phyloP scores from a whole-genome alignment of 2,329 filamentous ascomycete species.

The Fusarium mundagurra region DNA sequence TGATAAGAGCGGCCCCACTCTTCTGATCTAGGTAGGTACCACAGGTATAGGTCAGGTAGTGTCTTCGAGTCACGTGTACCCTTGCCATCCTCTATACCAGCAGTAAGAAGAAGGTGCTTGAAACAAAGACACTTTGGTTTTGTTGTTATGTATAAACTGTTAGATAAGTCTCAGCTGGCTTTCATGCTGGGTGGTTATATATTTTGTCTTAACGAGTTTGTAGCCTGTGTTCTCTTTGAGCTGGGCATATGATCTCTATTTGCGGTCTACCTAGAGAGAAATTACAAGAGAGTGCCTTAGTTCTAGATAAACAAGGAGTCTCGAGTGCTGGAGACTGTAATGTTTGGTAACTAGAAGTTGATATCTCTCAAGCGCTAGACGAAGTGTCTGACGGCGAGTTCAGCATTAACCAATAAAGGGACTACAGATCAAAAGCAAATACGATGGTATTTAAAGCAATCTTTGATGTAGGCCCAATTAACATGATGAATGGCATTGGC shows the following conservation, averaged over 20 bases:
- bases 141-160: neutral
- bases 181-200: too few relatives aligned
- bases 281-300: neutral
- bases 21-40: neutral
- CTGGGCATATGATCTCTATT: neutral
- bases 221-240: neutral
- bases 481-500: neutral
- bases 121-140: neutral
- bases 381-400: neutral
- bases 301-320: neutral
- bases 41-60: neutral
- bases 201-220: too few relatives aligned
- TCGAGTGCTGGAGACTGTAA: too few relatives aligned
- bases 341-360: neutral
- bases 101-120: neutral
- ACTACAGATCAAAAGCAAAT: neutral
- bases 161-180: too few relatives aligned
- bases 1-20: constrained; percentile 25
- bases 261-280: neutral
- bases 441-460: neutral
- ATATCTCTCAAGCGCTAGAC: neutral
- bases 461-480: neutral
- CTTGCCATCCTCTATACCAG: neutral
- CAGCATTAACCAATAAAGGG: neutral
- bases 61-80: constrained; percentile 15